Base-by-base conservation (phyloP, 2,329 filamentous ascomycete species). In the Diaporthe batatas region DNA sequence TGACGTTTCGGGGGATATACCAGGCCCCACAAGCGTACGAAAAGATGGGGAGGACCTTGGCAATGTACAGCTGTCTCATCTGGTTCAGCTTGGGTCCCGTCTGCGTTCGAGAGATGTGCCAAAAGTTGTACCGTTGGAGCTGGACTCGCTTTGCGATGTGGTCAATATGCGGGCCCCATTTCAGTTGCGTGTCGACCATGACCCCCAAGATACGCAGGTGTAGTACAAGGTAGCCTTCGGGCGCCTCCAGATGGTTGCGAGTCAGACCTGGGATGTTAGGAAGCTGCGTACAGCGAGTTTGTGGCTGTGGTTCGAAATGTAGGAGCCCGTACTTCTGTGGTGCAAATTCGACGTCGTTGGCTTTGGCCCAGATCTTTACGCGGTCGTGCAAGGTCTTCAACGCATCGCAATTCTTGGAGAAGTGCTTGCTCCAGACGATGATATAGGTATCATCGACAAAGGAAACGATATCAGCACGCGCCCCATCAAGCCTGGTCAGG, bases 61-160 rank as follows among this genome's bases (percentile, higher is more conserved):
- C 21, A 21, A 3, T 36, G 54, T 57, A 57, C 54, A 57, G 32
- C 54, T 36, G 54, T 57, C 54, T 57, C 54, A 57, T 57, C 7
- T 57, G 18, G 10, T 12, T 18, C 32, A 57, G 54, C 32, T 3
- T 36, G 32, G 54, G 54, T 6, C 54, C 54, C 23, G 54, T 36
- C 32, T 57, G 54, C 32, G 54, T 57, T 39, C 32, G 54, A 57
- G 54, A 57, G 11, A 57, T 57, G 32, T 57, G 54, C 54, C 54
- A 23, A 16, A 57, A 36, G 54, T 23, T 57, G 6, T 57, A 23
- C 10, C 7, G 54, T 57, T 57, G 54, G 2, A 5, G 2, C 29
- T 5, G 2, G 29, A 29, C 29, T 29, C 5, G 2, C 29, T 29
- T 29, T 2, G 29, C 5, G 29, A 29, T 29, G 29, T 36, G 3